Conservation (phyloP, 78 protist species). For the Monosiga brevicollis region DNA sequence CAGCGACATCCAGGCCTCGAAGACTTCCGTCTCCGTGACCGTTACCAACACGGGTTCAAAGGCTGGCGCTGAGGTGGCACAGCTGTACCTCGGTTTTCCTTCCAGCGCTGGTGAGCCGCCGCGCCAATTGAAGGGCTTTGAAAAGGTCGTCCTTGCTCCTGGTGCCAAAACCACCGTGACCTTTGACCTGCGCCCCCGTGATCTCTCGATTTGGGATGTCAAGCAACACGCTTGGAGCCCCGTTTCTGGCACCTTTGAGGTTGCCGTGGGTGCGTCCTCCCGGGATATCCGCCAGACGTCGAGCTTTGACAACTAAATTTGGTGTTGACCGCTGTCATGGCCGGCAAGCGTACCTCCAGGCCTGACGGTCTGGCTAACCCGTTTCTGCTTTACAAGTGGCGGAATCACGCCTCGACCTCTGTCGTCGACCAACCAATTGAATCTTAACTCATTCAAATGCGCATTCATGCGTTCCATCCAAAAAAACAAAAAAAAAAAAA, state of each 20-base stretch:
- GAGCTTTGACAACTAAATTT: conserved; percentile 1
- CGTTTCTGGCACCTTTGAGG: conserved; percentile 15
- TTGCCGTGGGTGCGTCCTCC: conserved; percentile 13
- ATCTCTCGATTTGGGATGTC: conserved; percentile 16
- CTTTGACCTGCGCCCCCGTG: conserved; percentile 2
- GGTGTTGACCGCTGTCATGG: no score
- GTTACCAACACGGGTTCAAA: conserved; percentile 19
- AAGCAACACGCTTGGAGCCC: background rate
- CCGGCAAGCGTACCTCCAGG: no score
- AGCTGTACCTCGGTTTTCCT: conserved; percentile 44
- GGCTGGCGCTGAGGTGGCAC: conserved; percentile 19
- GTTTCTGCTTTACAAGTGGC: no score
- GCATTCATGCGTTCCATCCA: no score
- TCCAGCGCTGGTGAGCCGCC: conserved; percentile 47
- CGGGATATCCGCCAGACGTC: background rate
- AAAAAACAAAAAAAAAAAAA: no score
- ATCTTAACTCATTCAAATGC: no score
- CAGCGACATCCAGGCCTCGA: background rate
- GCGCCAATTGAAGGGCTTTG: conserved; percentile 30
- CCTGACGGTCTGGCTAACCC: no score
- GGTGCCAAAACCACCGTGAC: background rate
- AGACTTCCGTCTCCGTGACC: background rate
- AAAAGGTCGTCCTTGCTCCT: conserved; percentile 7
- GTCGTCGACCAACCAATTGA: no score
- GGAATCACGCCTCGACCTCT: no score